Conservation (phyloP, 2,329 filamentous ascomycete genomes). For the Didymella pomorum region DNA sequence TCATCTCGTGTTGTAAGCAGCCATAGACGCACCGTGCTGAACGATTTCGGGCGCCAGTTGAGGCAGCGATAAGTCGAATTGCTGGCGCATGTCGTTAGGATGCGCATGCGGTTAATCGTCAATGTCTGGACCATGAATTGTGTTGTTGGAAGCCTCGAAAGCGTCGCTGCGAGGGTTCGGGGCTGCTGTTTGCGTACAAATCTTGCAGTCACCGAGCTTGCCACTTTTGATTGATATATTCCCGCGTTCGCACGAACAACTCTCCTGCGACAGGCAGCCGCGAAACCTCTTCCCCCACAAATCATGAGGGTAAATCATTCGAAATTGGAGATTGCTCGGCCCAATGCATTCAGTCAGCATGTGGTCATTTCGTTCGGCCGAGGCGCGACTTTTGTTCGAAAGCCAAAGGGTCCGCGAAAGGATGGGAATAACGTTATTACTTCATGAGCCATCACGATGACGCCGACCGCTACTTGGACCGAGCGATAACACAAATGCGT, state of each 20-base stretch:
- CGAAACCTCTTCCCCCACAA: conserved; percentile 31
- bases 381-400: conserved; percentile 20
- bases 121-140: neutral
- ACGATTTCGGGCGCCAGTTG: conserved; percentile 17
- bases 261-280: conserved; percentile 17
- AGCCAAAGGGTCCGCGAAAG: conserved; percentile 14
- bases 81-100: neutral
- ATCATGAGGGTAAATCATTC: conserved; percentile 18
- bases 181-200: conserved; percentile 11
- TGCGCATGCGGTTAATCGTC: conserved; percentile 3
- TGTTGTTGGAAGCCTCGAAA: neutral
- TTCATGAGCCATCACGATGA: conserved; percentile 33
- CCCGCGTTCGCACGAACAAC: conserved; percentile 13
- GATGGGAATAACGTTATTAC: conserved; percentile 31
- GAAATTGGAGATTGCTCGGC: conserved; percentile 26
- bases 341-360: conserved; percentile 22
- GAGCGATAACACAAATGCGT: conserved; percentile 14
- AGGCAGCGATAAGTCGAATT: conserved; percentile 5
- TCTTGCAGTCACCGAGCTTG: neutral
- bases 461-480: conserved; percentile 18
- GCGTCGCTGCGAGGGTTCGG: neutral
- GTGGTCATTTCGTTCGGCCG: conserved; percentile 34
- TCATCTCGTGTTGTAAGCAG: conserved; percentile 31
- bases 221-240: neutral
- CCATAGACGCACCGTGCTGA: conserved; percentile 27